A percentile compares a stretch with the other conserved stretches of the same genome.
These are phyloP conservation scores for Leucogyrophana mollusca DNA, from an alignment of 768 basidiomycete species.

Conservation along the genomic window DNA sequence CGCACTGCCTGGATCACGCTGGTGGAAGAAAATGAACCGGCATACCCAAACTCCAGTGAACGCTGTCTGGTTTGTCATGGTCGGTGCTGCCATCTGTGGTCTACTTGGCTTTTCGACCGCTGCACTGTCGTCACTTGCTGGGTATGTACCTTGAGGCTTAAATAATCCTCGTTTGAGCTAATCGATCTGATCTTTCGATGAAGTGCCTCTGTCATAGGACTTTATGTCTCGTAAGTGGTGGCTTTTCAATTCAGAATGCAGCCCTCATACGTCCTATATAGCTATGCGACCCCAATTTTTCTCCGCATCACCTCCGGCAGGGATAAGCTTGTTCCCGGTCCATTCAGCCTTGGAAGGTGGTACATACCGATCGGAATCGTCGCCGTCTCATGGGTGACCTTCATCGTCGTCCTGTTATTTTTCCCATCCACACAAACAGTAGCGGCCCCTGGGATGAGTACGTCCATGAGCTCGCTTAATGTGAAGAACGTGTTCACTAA, in stretches of 20 bases:
- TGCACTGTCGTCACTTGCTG: constrained; percentile 64
- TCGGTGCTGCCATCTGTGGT: constrained; percentile 53
- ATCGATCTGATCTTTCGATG: constrained; percentile 1
- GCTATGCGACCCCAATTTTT: constrained; percentile 64
- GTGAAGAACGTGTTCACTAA: neutral
- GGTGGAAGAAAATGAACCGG: constrained; percentile 63
- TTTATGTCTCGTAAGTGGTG: constrained; percentile 45
- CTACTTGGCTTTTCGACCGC: constrained; percentile 64
- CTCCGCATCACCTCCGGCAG: constrained; percentile 70
- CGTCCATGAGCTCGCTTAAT: constrained; percentile 18
- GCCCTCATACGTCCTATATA: too few species aligned
- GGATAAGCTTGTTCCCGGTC: constrained; percentile 53
- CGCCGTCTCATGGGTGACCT: constrained; percentile 66
- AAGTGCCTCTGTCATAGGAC: constrained; percentile 68
- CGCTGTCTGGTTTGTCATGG: constrained; percentile 75
- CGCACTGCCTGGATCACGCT: constrained; percentile 68
- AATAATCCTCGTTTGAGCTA: neutral
- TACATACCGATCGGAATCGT: constrained; percentile 56
- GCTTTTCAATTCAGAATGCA: too few species aligned
- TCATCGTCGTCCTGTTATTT: constrained; percentile 56
- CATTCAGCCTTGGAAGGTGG: constrained; percentile 62
- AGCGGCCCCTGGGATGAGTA: constrained; percentile 54
- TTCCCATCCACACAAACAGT: constrained; percentile 48
- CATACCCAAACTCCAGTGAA: constrained; percentile 69
- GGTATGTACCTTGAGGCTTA: constrained; percentile 37